phyloP scores from a whole-genome alignment of 176 grass and related monocot genomes.

The Hsuehochloa calcarea region DNA sequence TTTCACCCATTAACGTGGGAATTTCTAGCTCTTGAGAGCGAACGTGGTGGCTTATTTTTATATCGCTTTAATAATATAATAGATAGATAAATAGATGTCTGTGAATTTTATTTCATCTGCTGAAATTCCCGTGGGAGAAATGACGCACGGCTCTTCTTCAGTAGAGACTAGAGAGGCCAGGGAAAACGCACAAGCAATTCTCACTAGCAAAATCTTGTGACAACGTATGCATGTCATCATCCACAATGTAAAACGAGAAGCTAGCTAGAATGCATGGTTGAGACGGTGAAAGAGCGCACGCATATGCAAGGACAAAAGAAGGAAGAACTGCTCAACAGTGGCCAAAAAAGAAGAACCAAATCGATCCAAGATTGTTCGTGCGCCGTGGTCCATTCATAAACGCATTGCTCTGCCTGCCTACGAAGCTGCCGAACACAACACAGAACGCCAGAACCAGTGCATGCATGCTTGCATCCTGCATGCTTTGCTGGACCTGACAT shows the following conservation, averaged over 20 bases:
- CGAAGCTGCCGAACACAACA: not conserved
- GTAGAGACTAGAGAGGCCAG: not conserved
- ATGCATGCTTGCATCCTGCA: not conserved
- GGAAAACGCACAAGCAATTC: not conserved
- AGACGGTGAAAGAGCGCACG: not conserved
- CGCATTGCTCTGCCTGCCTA: not conserved
- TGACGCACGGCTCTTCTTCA: too few species aligned
- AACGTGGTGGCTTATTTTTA: too few species aligned
- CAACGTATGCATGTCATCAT: not conserved
- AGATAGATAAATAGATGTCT: not conserved
- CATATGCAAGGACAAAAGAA: not conserved
- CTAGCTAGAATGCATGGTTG: not conserved
- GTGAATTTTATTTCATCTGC: not conserved
- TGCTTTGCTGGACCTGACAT: constrained; percentile 28
- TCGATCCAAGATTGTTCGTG: not conserved
- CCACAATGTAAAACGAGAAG: not conserved
- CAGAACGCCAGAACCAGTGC: not conserved
- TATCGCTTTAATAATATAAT: too few species aligned
- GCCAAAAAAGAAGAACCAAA: not conserved
- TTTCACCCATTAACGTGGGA: too few species aligned
- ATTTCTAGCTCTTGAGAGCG: too few species aligned
- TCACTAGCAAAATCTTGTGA: not conserved
- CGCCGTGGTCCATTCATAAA: constrained; percentile 17
- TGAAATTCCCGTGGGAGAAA: not conserved
- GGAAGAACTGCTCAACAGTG: not conserved